Base-by-base conservation (phyloP, 2,329 filamentous ascomycete genomes). In the Botryotinia narcissicola region DNA sequence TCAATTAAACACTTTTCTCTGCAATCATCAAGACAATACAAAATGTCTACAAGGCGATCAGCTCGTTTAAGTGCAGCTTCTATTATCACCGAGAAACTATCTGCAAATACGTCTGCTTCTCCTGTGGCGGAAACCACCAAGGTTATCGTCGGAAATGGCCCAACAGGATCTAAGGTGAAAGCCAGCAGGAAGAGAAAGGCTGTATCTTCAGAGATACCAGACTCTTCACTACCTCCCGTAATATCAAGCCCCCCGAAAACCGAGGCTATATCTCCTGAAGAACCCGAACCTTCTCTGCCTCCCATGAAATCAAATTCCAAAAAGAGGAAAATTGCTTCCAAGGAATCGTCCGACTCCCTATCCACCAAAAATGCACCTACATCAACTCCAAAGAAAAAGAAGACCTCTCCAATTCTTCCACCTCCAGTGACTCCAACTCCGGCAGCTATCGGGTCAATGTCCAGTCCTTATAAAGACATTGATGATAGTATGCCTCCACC, bases 391-490 rank as follows among this genome's bases (percentile, higher is more conserved):
- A 70, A 62, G 57, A 70, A 29, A 61, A 70, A 44, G 32, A 70
- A 35, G 8, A 9, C 29, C 16, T 46, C 67, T 42, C 12, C 35
- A 32, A 70, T 44, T 37, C 67, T 71, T 18, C 29, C 69, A 29
- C 83, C 83, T 48, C 84, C 83, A 7, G 76, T 82, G 64, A 86
- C 84, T 0, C 86, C 86, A 10, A 87, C 86, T 1, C 86, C 87
- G 1, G 84, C 84, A 37, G 84, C 83, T 51, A 83, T 87, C 46
- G 83, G 82, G 10, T 79, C 86, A 71, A 85, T 87, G 77, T 80
- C 83, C 35, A 84, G 82, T 44, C 83, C 84, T 67, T 82, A 82
- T 75, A 83, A 80, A 73, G 83, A 84, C 73, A 81, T 83, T 57
- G 81, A 83, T 71, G 82, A 82, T 73, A 78, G 78, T 32, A 79